phyloP scores from a whole-genome alignment of 768 basidiomycete species.

The Mycena galopus region DNA sequence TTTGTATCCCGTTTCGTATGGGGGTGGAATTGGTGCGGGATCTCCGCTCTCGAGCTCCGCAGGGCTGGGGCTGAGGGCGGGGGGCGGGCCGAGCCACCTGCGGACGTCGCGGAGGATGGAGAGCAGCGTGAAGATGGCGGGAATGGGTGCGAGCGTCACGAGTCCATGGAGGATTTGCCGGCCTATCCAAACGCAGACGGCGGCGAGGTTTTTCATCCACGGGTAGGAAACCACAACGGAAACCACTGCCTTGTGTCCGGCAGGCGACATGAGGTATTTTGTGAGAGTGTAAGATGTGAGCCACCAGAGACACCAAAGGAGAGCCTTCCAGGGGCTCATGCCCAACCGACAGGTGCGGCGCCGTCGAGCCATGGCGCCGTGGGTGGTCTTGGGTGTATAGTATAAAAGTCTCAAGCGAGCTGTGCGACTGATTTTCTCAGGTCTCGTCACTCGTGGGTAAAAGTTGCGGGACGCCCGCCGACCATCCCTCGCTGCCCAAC shows the following conservation, averaged over 20 bases:
- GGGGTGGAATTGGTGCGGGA: background rate
- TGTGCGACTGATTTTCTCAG: no score
- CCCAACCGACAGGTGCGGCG: no score
- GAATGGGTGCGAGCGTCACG: background rate
- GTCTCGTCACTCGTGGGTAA: no score
- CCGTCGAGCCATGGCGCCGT: no score
- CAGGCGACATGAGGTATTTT: background rate
- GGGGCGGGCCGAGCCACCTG: background rate
- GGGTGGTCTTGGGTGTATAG: no score
- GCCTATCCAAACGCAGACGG: background rate
- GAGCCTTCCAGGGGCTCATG: no score
- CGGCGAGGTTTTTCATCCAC: background rate
- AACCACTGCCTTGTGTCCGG: no score
- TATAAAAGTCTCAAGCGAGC: no score
- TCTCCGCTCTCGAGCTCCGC: background rate
- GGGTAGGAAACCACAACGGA: no score
- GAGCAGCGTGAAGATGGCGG: background rate
- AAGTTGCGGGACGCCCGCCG: no score
- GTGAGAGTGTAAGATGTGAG: background rate
- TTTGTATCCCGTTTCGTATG: background rate
- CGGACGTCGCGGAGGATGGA: background rate
- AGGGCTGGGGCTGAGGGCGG: background rate
- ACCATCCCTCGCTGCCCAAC: no score
- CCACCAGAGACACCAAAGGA: no score
- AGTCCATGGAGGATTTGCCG: background rate